phyloP scores from a whole-genome alignment of 345 rosid genomes.

The Cardamine occulta region DNA sequence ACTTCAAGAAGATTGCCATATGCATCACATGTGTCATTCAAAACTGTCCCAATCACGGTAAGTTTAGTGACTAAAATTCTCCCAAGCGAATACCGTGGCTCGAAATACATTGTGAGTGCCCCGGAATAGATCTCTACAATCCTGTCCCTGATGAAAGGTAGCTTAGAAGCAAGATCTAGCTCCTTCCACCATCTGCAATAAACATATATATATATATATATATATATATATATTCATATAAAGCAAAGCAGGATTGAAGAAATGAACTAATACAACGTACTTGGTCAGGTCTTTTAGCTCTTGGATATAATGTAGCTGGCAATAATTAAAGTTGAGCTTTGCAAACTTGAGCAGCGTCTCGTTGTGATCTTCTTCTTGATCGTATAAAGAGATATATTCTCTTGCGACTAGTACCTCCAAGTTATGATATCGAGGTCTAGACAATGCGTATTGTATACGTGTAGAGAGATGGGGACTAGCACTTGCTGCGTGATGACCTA shows the following conservation, averaged over 20 bases:
- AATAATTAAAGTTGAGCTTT: not conserved
- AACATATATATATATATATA: not conserved
- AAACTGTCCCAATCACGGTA: not conserved
- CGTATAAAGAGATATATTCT: constrained; percentile 8
- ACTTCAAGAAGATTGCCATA: constrained; percentile 13
- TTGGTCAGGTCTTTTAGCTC: not conserved
- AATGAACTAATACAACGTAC: not conserved
- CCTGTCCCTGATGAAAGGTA: constrained; percentile 3
- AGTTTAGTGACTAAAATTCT: constrained; percentile 3
- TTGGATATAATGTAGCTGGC: not conserved
- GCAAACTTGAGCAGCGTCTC: constrained; percentile 6
- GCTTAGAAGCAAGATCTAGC: not conserved
- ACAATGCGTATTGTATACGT: not conserved
- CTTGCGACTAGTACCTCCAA: not conserved
- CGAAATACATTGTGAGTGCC: not conserved
- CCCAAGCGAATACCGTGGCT: constrained; percentile 25
- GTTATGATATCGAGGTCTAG: not conserved
- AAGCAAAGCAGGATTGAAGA: not conserved
- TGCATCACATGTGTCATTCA: constrained; percentile 27
- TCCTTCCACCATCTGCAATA: constrained; percentile 26
- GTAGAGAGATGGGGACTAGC: not conserved
- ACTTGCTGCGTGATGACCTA: not conserved
- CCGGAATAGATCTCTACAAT: not conserved
- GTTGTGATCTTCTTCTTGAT: not conserved
- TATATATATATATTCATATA: not conserved